Percentiles rank a stretch among this genome's conserved stretches.
Evolutionary conservation across 208 protist genomes (phyloP).

Genomic region (Trichomonas gallinae): DNA sequence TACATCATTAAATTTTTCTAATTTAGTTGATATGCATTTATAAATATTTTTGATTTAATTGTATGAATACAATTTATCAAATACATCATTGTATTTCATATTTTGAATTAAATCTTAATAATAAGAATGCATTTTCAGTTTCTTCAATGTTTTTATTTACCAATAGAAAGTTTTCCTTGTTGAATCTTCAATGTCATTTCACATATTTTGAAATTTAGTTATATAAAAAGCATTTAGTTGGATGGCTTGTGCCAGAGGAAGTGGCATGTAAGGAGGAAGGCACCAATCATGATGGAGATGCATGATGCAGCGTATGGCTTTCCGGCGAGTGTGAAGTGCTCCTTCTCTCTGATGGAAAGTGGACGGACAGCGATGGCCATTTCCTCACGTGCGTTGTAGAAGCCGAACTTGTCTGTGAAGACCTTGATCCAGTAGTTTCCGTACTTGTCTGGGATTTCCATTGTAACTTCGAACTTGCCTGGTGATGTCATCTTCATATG

Average conservation of each 20-base stretch:
- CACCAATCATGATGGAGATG: neutral
- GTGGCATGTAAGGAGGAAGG: neutral
- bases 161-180: too few species aligned
- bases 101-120: too few species aligned
- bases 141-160: too few species aligned
- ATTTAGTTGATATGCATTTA: too few species aligned
- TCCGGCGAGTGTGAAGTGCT: neutral
- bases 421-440: conserved; percentile 3
- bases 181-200: too few species aligned
- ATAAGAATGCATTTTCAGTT: too few species aligned
- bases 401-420: neutral
- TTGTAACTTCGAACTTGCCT: neutral
- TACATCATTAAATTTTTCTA: too few species aligned
- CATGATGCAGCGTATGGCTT: neutral
- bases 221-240: neutral
- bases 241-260: conserved; percentile 16
- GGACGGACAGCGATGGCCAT: neutral
- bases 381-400: neutral
- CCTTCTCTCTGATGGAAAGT: conserved; percentile 6
- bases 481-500: neutral
- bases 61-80: too few species aligned
- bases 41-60: too few species aligned
- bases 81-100: too few species aligned
- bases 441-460: neutral
- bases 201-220: too few species aligned